These are phyloP conservation scores for Sporopachydermia cereana DNA, from an alignment of 1,139 yeast genomes.

Conservation along the genomic window DNA sequence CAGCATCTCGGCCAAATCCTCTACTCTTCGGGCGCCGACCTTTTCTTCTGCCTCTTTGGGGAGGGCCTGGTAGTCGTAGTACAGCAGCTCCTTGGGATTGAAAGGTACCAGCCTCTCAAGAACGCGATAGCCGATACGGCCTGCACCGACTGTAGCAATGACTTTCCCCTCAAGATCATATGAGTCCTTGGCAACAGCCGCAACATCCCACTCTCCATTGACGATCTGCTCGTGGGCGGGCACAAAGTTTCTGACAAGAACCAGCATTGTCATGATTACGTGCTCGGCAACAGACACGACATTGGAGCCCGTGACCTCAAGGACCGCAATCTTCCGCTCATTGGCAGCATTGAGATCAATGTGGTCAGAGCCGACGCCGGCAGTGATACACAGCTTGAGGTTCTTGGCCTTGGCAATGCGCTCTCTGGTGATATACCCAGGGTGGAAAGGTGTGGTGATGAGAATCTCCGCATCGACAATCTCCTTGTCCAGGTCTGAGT, in stretches of 20 bases:
- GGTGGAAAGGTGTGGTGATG: slow-evolving; percentile 78
- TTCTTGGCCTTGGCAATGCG: slow-evolving; percentile 63
- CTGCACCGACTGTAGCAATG: slow-evolving; percentile 71
- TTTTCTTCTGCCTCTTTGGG: slow-evolving; percentile 46
- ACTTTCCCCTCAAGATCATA: slow-evolving; percentile 70
- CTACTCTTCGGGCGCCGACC: slow-evolving; percentile 51
- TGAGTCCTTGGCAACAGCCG: slow-evolving; percentile 61
- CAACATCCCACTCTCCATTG: slow-evolving; percentile 63
- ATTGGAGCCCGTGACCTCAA: slow-evolving; percentile 77
- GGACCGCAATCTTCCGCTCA: slow-evolving; percentile 48
- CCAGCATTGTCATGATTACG: slow-evolving; percentile 62
- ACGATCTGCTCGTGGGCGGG: slow-evolving; percentile 66
- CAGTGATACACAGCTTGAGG: slow-evolving; percentile 61
- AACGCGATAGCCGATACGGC: slow-evolving; percentile 71
- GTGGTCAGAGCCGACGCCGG: slow-evolving; percentile 83
- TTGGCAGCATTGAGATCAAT: slow-evolving; percentile 67
- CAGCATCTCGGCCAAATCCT: slow-evolving; percentile 54
- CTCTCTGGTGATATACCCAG: slow-evolving; percentile 60
- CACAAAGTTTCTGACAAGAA: slow-evolving; percentile 63
- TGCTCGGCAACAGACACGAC: slow-evolving; percentile 78
- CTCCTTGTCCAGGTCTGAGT: slow-evolving; percentile 48
- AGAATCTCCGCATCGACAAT: slow-evolving; percentile 63
- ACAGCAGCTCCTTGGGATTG: slow-evolving; percentile 60
- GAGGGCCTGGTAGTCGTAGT: slow-evolving; percentile 66
- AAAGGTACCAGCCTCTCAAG: slow-evolving; percentile 64